Evolutionary conservation across 2,329 filamentous ascomycete genomes (phyloP), one percentile per base, ranked within the genome.

Genomic region (Dothideomycetes sp.): DNA sequence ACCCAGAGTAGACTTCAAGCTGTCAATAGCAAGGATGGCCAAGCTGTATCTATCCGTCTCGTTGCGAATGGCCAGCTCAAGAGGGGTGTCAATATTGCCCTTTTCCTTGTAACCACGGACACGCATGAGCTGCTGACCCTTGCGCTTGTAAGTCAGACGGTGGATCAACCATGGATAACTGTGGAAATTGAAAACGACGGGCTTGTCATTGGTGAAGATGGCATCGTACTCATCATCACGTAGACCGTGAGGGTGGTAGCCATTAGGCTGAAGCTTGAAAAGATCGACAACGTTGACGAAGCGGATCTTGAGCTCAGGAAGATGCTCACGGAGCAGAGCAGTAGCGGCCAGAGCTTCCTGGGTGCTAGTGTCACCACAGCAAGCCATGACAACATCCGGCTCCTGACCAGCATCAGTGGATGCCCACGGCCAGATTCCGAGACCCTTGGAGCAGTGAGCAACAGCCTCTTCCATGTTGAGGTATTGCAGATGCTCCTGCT

Each of bases 151-250:
- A 1, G 81, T 82, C 49, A 88, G 61, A 37, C 82, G 72, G 63
- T 87, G 82, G 37, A 88, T 74, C 52, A 88, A 68, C 80, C 79
- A 87, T 7, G 83, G 82, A 63, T 88, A 87, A 22, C 76, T 81
- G 65, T 88, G 83, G 73, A 87, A 88, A 65, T 86, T 87, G 69
- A 88, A 87, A 54, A 87, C 77, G 55, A 85, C 67, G 16, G 82
- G 83, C 48, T 70, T 78, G 64, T 85, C 66, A 12, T 70, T 67
- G 1, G 82, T 87, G 68, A 88, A 88, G 47, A 86, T 63, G 30
- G 79, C 67, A 11, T 60, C 61, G 74, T 79, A 88, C 54, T 85
- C 78, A 14, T 51, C 47, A 49, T 84, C 76, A 0, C 67, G 70
- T 42, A 87, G 68, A 31, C 82, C 83, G 60, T 88, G 83, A 0